Conservation (phyloP, 2,329 filamentous ascomycete species). For the Aspergillus pseudoterreus region DNA sequence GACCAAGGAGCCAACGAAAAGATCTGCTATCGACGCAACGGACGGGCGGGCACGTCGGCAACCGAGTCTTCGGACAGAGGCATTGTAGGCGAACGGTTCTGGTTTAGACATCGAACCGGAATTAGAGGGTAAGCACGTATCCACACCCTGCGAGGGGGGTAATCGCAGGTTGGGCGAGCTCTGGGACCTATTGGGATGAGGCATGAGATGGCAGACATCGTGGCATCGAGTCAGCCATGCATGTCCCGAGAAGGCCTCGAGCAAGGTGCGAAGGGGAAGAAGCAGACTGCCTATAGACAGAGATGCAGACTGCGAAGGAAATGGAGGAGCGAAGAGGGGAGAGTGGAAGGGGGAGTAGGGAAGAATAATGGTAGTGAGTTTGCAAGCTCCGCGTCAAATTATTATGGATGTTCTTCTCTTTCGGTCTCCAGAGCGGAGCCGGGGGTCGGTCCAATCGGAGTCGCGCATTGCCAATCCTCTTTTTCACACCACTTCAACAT, state of each 20-base stretch:
- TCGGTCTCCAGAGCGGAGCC: constrained; percentile 26
- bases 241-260: constrained; percentile 25
- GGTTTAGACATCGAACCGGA: constrained; percentile 28
- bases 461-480: constrained; percentile 30
- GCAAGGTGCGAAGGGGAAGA: constrained; percentile 14
- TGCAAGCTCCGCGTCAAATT: constrained; percentile 14
- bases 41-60: constrained; percentile 25
- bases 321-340: neutral
- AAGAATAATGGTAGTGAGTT: neutral
- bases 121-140: constrained; percentile 20
- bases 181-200: constrained; percentile 55
- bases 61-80: constrained; percentile 26
- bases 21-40: constrained; percentile 43
- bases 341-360: neutral
- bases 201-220: constrained; percentile 63
- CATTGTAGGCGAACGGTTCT: constrained; percentile 21
- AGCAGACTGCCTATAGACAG: neutral
- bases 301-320: too few relatives aligned
- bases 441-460: constrained; percentile 35
- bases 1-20: constrained; percentile 53
- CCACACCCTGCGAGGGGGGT: constrained; percentile 43
- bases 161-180: constrained; percentile 48
- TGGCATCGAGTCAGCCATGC: constrained; percentile 43
- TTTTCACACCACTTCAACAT: constrained; percentile 27
- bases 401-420: constrained; percentile 11